phyloP scores from a whole-genome alignment of 768 basidiomycete genomes.

The Tremella mesenterica region DNA sequence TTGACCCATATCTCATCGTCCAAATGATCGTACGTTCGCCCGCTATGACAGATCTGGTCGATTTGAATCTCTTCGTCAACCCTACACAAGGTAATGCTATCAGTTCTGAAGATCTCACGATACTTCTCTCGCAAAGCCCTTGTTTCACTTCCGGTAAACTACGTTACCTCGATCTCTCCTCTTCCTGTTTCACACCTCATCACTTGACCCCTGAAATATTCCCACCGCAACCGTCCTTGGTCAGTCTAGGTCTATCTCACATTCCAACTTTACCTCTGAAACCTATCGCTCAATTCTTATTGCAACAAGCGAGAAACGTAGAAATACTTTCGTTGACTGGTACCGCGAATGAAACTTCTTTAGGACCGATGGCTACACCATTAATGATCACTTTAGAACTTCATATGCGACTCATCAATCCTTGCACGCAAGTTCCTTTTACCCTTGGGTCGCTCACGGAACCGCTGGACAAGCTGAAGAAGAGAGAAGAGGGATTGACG shows the following conservation, averaged over 20 bases:
- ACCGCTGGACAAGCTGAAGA: too few species aligned
- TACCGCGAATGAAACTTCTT: slow-evolving; percentile 54
- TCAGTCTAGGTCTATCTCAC: slow-evolving; percentile 83
- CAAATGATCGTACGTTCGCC: slow-evolving; percentile 63
- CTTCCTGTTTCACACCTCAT: slow-evolving; percentile 59
- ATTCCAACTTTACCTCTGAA: slow-evolving; percentile 63
- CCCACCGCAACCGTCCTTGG: slow-evolving; percentile 61
- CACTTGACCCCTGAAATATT: slow-evolving; percentile 50
- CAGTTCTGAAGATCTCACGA: slow-evolving; percentile 60
- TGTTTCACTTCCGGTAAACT: slow-evolving; percentile 68
- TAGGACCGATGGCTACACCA: slow-evolving; percentile 47
- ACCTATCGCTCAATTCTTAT: slow-evolving; percentile 61
- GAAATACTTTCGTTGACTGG: slow-evolving; percentile 81
- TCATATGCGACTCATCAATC: slow-evolving; percentile 68
- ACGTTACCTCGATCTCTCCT: slow-evolving; percentile 83
- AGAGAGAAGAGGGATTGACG: too few species aligned
- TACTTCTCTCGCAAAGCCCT: slow-evolving; percentile 64
- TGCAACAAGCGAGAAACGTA: slow-evolving; percentile 59
- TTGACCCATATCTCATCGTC: slow-evolving; percentile 70
- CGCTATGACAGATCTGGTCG: slow-evolving; percentile 52
- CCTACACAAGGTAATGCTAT: slow-evolving; percentile 61
- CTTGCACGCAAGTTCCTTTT: slow-evolving; percentile 70
- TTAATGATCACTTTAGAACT: slow-evolving; percentile 67
- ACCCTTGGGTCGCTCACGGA: slow-evolving; percentile 53
- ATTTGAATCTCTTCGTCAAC: slow-evolving; percentile 66